Evolutionary conservation across 495 filamentous ascomycete genomes (phyloP).

Genomic region (Parathielavia appendiculata): DNA sequence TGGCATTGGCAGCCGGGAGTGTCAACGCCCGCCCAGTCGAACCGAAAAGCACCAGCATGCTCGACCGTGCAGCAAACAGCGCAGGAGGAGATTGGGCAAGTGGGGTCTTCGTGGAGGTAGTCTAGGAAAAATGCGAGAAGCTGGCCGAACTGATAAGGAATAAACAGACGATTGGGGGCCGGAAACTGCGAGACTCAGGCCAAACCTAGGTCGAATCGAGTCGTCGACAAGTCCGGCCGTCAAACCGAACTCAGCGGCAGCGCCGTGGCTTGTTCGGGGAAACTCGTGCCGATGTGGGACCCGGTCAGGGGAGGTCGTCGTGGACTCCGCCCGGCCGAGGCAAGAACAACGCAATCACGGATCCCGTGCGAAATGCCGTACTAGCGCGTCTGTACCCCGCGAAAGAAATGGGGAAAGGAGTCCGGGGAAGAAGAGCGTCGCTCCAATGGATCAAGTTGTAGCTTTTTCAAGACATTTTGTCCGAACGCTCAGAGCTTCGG

Average conservation of each 20-base stretch:
- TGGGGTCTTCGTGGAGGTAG: no score
- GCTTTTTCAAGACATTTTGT: neutral
- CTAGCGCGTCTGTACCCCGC: neutral
- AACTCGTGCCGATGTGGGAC: neutral
- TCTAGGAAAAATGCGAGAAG: no score
- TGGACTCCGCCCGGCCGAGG: neutral
- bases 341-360: neutral
- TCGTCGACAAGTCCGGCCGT: neutral
- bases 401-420: neutral
- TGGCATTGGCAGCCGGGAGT: constrained; percentile 11
- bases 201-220: no score
- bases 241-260: neutral
- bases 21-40: neutral
- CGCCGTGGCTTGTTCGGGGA: neutral
- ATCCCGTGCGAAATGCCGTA: neutral
- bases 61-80: neutral
- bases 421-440: neutral
- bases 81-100: neutral
- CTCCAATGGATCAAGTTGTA: neutral
- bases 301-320: neutral
- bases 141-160: no score
- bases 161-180: no score
- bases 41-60: neutral
- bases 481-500: no score
- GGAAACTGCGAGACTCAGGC: no score